Evolutionary conservation across 1,139 yeast species (phyloP), one percentile per base, ranked within the genome.

Genomic region (Hyphopichia burtonii): DNA sequence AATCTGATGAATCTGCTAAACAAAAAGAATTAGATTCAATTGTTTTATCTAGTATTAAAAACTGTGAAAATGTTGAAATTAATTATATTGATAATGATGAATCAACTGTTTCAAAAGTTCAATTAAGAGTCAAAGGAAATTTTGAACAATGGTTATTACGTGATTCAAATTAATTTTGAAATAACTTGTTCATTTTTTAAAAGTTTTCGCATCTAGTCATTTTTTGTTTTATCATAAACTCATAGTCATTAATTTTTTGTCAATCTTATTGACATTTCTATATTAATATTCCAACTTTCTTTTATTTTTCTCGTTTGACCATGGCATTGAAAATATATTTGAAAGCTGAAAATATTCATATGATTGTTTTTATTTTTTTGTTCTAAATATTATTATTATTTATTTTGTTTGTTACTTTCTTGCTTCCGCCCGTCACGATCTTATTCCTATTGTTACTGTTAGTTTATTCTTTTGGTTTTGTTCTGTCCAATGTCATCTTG

Each of bases 81-180:
- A 56, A 62, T 28, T 67, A 65, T 48, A 52, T 48, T 38, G 62
- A 60, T 37, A 50, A 54, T 40, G 63, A 65, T 25, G 49, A 56
- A 33, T 56, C 63, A 43, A 59, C 58, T 9, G 70, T 66, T 47
- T n/a, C 30, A 11, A 38, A 38, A 18, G 61, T 72, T 46, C 61
- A 62, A 44, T 63, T 72, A 53, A 68, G 76, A 56, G 77, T 71
- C 28, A 70, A 66, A 51, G 65, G 62, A 38, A 68, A 68, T 50
- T 67, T 55, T 47, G 64, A 69, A 52, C 76, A 71, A 53, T 73
- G 77, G 76, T 59, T 72, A 45, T 64, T 71, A 43, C 64, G 68
- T 23, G 40, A 38, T 10, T 14, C 40, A 4, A 16, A 31, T 16
- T 37, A 37, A 25, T 25, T 8, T 25, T 8, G 28, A 9, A 9